A percentile compares a stretch with the other conserved stretches of the same genome.
These are phyloP conservation scores for Lodderomyces oxycetoniae DNA, from an alignment of 1,139 yeast species.

Conservation along the genomic window DNA sequence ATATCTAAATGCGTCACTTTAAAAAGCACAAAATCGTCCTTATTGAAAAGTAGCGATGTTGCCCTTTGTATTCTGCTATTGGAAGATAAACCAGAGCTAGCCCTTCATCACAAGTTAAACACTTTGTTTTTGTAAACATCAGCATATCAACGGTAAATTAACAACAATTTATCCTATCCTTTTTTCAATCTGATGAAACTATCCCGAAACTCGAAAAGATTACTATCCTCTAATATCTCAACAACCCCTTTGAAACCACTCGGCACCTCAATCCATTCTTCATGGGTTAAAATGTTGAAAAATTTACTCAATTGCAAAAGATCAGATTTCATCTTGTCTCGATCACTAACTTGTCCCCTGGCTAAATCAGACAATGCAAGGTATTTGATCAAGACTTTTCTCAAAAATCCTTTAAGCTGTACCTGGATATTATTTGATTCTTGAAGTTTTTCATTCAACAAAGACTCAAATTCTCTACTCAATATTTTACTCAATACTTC, in stretches of 20 bases:
- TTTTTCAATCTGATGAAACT: not conserved
- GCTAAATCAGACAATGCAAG: slow-evolving; percentile 23
- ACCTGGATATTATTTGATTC: slow-evolving; percentile 16
- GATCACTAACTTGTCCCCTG: slow-evolving; percentile 17
- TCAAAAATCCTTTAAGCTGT: slow-evolving; percentile 16
- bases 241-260: not conserved
- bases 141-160: too few relatives aligned
- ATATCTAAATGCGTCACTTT: too few relatives aligned
- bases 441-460: slow-evolving; percentile 6
- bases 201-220: not conserved
- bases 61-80: too few relatives aligned
- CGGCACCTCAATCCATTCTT: slow-evolving; percentile 7
- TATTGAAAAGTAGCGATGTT: too few relatives aligned
- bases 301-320: slow-evolving; percentile 10
- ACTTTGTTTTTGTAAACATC: too few relatives aligned
- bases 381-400: slow-evolving; percentile 21
- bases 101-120: slow-evolving; percentile 5
- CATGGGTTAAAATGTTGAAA: slow-evolving; percentile 9
- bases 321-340: slow-evolving; percentile 16
- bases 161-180: not conserved
- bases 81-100: not conserved
- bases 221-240: not conserved
- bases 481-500: not conserved
- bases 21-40: too few relatives aligned
- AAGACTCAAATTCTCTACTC: not conserved